Conservation (phyloP, 257 asterid genomes). For the Schizonepeta tenuifolia region DNA sequence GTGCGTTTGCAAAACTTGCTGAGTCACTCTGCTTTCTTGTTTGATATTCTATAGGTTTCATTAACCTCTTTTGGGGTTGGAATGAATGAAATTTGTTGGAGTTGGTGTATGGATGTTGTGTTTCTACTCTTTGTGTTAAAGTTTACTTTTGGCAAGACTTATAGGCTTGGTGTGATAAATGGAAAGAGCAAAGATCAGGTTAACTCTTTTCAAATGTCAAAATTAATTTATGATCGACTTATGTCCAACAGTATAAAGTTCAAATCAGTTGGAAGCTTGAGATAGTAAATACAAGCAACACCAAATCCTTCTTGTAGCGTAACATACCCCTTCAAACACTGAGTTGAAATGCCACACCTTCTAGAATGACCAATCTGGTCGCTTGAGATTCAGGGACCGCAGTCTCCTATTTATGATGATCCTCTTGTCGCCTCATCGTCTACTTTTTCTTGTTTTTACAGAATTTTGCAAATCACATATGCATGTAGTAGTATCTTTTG, state of each 20-base stretch:
- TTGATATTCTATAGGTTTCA: conserved; percentile 1
- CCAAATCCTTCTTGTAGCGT: not conserved
- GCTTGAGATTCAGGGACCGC: not conserved
- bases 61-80: conserved; percentile 2
- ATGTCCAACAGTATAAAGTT: not conserved
- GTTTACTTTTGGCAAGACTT: not conserved
- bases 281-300: not conserved
- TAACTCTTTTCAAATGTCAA: not conserved
- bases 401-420: not conserved
- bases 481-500: not conserved
- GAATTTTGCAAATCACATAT: not conserved
- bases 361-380: not conserved
- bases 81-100: conserved; percentile 1
- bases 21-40: not conserved
- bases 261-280: not conserved
- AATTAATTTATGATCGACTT: not conserved
- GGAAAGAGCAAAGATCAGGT: conserved; percentile 4
- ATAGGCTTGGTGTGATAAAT: not conserved
- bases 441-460: not conserved
- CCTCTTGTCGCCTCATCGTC: not conserved
- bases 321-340: not conserved
- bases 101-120: not conserved
- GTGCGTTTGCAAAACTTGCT: conserved; percentile 39
- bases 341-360: conserved; percentile 1
- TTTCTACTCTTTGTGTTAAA: not conserved